phyloP scores from a whole-genome alignment of 345 rosid species.

The Ceriops decandra region DNA sequence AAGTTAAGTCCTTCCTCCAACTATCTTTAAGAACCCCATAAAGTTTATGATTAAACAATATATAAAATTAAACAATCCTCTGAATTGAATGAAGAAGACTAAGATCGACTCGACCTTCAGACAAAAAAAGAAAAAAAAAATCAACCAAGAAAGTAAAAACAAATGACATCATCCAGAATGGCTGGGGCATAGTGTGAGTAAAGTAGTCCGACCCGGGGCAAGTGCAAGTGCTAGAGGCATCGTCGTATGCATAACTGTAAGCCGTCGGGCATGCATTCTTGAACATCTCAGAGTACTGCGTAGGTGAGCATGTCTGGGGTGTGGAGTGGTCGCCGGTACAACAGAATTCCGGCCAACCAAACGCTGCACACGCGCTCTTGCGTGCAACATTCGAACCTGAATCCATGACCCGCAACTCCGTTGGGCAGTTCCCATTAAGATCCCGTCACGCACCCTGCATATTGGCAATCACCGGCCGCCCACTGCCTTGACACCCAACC shows the following conservation, averaged over 20 bases:
- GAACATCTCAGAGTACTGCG: conserved; percentile 66
- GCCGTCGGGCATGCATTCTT: conserved; percentile 86
- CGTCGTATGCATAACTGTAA: conserved; percentile 91
- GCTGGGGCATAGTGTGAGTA: conserved; percentile 66
- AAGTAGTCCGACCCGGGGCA: conserved; percentile 72
- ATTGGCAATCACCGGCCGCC: conserved; percentile 77
- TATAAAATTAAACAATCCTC: neutral
- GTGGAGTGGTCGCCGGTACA: conserved; percentile 70
- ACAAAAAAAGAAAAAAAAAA: neutral
- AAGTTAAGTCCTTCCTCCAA: no score
- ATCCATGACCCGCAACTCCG: conserved; percentile 45
- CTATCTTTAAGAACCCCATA: no score
- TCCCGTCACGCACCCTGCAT: conserved; percentile 75
- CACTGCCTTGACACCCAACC: conserved; percentile 52
- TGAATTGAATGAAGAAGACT: neutral
- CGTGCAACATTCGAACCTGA: conserved; percentile 65
- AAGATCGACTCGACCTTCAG: neutral
- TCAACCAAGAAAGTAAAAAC: neutral
- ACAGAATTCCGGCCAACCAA: conserved; percentile 66
- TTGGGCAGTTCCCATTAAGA: conserved; percentile 63
- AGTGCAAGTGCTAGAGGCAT: conserved; percentile 71
- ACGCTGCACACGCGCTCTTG: conserved; percentile 79
- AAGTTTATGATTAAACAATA: no score
- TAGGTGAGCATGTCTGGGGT: conserved; percentile 72
- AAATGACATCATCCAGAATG: conserved; percentile 5